Conservation (phyloP, 2,329 filamentous ascomycete genomes). For the Talaromyces sp. region DNA sequence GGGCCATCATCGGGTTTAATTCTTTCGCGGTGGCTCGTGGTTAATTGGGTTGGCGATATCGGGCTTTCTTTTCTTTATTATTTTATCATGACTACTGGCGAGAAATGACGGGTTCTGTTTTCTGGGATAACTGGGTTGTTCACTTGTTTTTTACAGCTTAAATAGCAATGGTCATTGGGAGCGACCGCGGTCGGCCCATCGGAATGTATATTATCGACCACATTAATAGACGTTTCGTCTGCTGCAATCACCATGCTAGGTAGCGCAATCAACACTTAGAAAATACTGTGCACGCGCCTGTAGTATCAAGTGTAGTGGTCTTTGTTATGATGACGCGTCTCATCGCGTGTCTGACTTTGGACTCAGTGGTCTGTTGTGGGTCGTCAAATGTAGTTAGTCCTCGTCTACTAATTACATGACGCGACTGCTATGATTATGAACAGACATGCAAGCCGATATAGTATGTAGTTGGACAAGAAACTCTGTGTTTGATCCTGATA, state of each 20-base stretch:
- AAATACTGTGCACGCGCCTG: no score
- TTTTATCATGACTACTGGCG: constrained; percentile 37
- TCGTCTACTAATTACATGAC: no score
- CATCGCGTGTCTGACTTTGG: no score
- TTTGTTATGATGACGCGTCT: not conserved
- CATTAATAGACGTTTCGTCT: constrained; percentile 12
- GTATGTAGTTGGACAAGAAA: no score
- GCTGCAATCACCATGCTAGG: constrained; percentile 25
- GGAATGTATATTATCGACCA: constrained; percentile 16
- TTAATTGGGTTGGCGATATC: constrained; percentile 36
- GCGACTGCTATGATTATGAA: no score
- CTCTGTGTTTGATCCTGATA: no score
- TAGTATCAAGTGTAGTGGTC: no score
- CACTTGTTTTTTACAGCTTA: constrained; percentile 13
- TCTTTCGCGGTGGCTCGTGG: constrained; percentile 23
- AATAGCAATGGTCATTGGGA: constrained; percentile 14
- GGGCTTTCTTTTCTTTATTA: constrained; percentile 31
- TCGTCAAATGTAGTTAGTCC: no score
- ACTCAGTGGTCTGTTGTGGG: no score
- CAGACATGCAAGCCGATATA: no score
- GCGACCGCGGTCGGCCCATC: constrained; percentile 6
- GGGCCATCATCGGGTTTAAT: constrained; percentile 18
- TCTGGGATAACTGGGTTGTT: constrained; percentile 35
- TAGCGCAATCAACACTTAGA: constrained; percentile 8
- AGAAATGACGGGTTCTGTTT: constrained; percentile 40